Evolutionary conservation across 257 asterid species (phyloP).

Genomic region (Plectranthus barbatus): DNA sequence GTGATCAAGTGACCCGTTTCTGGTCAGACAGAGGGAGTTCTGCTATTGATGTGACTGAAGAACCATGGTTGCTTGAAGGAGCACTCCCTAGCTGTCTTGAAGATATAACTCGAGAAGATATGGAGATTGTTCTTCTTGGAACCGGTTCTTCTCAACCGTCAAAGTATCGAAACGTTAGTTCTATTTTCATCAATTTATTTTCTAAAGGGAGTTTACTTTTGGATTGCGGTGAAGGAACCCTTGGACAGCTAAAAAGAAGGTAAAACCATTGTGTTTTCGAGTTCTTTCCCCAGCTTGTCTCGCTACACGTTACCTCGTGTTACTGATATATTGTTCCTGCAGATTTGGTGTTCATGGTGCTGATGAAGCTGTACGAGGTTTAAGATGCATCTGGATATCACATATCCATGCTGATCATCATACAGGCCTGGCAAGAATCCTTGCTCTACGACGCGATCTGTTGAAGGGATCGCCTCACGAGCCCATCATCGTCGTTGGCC

Average conservation of each 20-base stretch:
- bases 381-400: slow-evolving; percentile 89
- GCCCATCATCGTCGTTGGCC: slow-evolving; percentile 72
- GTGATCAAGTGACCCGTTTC: slow-evolving; percentile 37
- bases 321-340: slow-evolving; percentile 4
- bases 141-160: slow-evolving; percentile 99
- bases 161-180: slow-evolving; percentile 90
- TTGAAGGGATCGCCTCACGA: slow-evolving; percentile 58
- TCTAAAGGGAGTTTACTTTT: slow-evolving; percentile 71
- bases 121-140: slow-evolving; percentile 95
- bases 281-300: neutral
- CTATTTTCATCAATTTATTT: slow-evolving; percentile 80
- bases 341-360: slow-evolving; percentile 84
- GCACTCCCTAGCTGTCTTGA: slow-evolving; percentile 74
- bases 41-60: slow-evolving; percentile 35
- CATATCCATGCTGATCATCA: slow-evolving; percentile 99
- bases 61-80: slow-evolving; percentile 60
- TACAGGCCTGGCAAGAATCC: slow-evolving; percentile 92
- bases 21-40: slow-evolving; percentile 28
- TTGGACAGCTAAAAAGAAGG: slow-evolving; percentile 97
- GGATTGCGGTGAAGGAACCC: slow-evolving; percentile 95
- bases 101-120: slow-evolving; percentile 61
- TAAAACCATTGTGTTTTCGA: neutral
- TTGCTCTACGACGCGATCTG: slow-evolving; percentile 64
- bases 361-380: slow-evolving; percentile 62
- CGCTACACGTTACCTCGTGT: neutral